Percentiles rank a stretch among this genome's conserved stretches.
Evolutionary conservation across 2,329 filamentous ascomycete species (phyloP).

Genomic region (Macroventuria anomochaeta): DNA sequence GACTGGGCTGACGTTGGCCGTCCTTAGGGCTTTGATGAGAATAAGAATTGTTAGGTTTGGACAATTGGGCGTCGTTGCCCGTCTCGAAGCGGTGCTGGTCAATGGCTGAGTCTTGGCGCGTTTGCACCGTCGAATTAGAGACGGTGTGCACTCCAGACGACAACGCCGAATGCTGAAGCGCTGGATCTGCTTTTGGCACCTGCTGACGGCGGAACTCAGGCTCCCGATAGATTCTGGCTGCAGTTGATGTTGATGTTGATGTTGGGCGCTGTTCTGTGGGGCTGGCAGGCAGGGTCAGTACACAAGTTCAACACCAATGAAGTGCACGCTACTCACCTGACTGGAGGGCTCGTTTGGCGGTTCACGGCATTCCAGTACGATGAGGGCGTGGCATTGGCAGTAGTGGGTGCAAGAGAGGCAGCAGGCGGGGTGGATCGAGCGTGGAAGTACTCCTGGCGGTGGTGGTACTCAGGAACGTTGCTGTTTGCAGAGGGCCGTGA

Average conservation of each 20-base stretch:
- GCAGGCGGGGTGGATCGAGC: slow-evolving; percentile 12
- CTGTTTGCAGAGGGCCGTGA: slow-evolving; percentile 19
- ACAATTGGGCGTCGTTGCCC: slow-evolving; percentile 22
- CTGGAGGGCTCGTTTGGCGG: slow-evolving; percentile 12
- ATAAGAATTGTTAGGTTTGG: slow-evolving; percentile 22
- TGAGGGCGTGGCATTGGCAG: slow-evolving; percentile 6
- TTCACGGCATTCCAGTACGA: slow-evolving; percentile 22
- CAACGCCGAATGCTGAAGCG: slow-evolving; percentile 13
- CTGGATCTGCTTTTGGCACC: slow-evolving; percentile 6
- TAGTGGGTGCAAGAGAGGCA: slow-evolving; percentile 13
- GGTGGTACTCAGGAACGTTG: slow-evolving; percentile 20
- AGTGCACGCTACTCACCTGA: slow-evolving; percentile 9
- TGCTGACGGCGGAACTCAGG: slow-evolving; percentile 12
- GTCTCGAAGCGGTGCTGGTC: slow-evolving; percentile 26
- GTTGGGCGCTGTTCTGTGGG: slow-evolving; percentile 12
- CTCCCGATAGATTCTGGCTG: slow-evolving; percentile 3
- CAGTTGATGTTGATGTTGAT: not conserved
- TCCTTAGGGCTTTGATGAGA: slow-evolving; percentile 21
- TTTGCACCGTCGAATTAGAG: slow-evolving; percentile 14
- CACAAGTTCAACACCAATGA: not conserved
- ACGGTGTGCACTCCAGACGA: slow-evolving; percentile 15
- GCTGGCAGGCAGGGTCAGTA: slow-evolving; percentile 9
- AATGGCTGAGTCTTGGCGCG: slow-evolving; percentile 33
- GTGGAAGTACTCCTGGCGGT: slow-evolving; percentile 22
- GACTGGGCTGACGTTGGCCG: slow-evolving; percentile 3